Evolutionary conservation across 148 eudicot genomes (phyloP).

Genomic region (Drosera capensis): DNA sequence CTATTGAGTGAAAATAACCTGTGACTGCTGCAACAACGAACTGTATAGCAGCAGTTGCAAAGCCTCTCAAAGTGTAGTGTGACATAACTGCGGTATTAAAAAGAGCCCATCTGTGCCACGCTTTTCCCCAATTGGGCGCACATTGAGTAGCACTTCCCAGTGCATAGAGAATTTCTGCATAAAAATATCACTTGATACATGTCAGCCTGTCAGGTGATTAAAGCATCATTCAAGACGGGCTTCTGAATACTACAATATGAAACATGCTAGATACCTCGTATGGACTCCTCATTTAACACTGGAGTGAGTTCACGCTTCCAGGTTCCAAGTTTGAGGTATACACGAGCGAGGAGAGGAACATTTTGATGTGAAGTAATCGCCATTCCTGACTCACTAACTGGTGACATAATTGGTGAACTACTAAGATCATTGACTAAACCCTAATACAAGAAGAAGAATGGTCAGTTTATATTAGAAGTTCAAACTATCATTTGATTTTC

Average conservation of each 20-base stretch:
- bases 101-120: conserved; percentile 98
- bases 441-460: too few relatives aligned
- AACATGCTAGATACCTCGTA: conserved; percentile 32
- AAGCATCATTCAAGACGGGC: background rate
- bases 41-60: conserved; percentile 38
- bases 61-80: conserved; percentile 67
- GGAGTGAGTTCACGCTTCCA: conserved; percentile 90
- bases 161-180: conserved; percentile 59
- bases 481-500: too few relatives aligned
- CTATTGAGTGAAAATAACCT: conserved; percentile 96
- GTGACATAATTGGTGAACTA: conserved; percentile 25
- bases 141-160: conserved; percentile 62
- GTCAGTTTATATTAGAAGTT: too few relatives aligned
- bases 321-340: conserved; percentile 71
- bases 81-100: conserved; percentile 98
- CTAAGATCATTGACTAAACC: conserved; percentile 62
- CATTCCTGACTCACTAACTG: conserved; percentile 20
- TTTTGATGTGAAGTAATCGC: conserved; percentile 22
- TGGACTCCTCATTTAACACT: conserved; percentile 49
- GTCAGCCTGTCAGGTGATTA: too few relatives aligned
- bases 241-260: background rate
- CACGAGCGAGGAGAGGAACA: conserved; percentile 69
- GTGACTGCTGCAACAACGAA: conserved; percentile 92
- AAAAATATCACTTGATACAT: conserved; percentile 5
- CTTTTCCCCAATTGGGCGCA: conserved; percentile 78